Base-by-base conservation (phyloP, 495 filamentous ascomycete genomes). In the Lasiosphaeriaceae sp. region DNA sequence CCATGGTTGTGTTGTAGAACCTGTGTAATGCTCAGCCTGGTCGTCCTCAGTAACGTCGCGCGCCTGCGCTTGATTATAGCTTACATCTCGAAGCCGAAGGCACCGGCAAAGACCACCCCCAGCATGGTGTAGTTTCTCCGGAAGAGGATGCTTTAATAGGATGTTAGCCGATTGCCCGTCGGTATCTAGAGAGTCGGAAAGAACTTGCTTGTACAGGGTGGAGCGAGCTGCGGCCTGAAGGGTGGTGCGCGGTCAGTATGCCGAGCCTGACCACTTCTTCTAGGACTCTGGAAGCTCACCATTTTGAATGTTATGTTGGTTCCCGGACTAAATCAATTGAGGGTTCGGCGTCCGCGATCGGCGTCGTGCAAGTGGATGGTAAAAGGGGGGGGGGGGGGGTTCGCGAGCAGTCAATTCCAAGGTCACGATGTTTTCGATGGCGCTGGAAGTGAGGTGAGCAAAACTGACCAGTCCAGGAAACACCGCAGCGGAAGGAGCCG, bases 41-140 rank as follows among this genome's bases (percentile, higher is more conserved):
- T 22, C 21, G 6, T 26, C 7, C 37, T n/a, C 11, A 16, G 9
- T 9, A 11, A 20, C 37, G 20, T 16, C 48, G n/a, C 19, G 5
- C n/a, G 24, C 8, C 31, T 19, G 14, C 14, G 12, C 31, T 22
- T 20, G n/a, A 22, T 19, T 41, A 16, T 34, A 17, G 77, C 89
- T 55, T 81, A 99, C 95, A 97, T 81, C 79, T 97, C 89, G 68
- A 96, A 93, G 51, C 81, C 89, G 71, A 99, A 99, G 56, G 92
- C 95, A 52, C 83, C 77, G 58, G 75, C 80, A 74, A 99, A 97
- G 66, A 97, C 89, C 35, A 81, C 79, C 50, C 86, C 90, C 56
- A 99, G 80, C 80, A 93, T 96, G 71, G 86, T 78, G 58, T 81
- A 83, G 78, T 99, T 97, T 67, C 79, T 83, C 71, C 87, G 86